phyloP scores from a whole-genome alignment of 2,329 filamentous ascomycete genomes.

The Colletotrichum sojae region DNA sequence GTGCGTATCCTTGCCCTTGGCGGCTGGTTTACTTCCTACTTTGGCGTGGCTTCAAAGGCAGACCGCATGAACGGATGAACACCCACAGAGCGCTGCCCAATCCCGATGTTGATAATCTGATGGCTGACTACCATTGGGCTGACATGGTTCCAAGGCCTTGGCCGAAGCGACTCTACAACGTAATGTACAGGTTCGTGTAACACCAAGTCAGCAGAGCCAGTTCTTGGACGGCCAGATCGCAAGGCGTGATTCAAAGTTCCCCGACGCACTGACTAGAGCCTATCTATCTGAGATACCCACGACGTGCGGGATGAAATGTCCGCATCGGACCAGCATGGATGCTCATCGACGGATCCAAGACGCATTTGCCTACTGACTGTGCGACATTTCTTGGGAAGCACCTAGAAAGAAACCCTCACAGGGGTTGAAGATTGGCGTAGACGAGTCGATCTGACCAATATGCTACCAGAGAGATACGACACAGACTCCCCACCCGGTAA shows the following conservation, averaged over 20 bases:
- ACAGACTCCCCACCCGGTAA: background rate
- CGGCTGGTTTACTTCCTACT: background rate
- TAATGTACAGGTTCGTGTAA: too few relatives aligned
- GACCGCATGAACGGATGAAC: slow-evolving; percentile 3
- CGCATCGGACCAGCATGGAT: background rate
- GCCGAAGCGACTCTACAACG: too few relatives aligned
- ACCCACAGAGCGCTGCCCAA: background rate
- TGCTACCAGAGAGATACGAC: background rate
- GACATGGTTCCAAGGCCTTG: too few relatives aligned
- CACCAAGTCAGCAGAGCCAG: too few relatives aligned
- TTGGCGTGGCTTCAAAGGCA: background rate
- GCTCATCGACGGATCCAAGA: background rate
- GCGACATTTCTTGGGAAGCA: slow-evolving; percentile 6
- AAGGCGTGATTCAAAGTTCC: background rate
- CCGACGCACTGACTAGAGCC: background rate
- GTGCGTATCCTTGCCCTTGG: slow-evolving; percentile 9
- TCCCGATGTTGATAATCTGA: background rate
- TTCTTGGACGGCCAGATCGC: too few relatives aligned
- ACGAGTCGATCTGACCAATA: slow-evolving; percentile 1
- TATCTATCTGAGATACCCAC: background rate
- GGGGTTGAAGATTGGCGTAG: background rate
- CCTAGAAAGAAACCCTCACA: background rate
- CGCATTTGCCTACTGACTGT: background rate
- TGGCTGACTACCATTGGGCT: background rate
- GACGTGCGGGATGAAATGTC: background rate